Base-by-base conservation (phyloP, 129 eudicot species). In the Calendula officinalis region DNA sequence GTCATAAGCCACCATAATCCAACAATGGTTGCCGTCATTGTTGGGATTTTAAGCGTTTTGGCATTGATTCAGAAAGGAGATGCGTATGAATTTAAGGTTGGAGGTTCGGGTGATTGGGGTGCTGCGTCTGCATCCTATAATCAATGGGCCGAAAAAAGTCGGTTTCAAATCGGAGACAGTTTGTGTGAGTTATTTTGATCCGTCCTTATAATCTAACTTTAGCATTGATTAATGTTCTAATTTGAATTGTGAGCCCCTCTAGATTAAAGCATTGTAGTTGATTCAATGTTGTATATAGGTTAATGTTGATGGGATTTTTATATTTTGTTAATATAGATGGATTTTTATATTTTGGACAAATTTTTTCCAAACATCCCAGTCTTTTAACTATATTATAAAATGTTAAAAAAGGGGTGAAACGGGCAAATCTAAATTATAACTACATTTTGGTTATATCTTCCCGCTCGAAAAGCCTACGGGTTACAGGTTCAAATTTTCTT, bases 61-160 rank as follows among this genome's bases (percentile, higher is more conserved):
- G 17, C 77, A 66, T 38, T 84, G 79, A 44, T 69, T 54, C 91
- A 64, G 36, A 75, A 57, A 2, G 77, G 76, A 4, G 49, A 63
- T 48, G 95, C 81, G 3, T 72, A 51, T 48, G 76, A 84, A 33
- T 90, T 86, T 73, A 83, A 48, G 66, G 88, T 90, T 4, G 91
- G 95, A 42, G 89, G 89, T 38, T 46, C 79, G 5, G 82, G 70
- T 0, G 87, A 78, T 6, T 86, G 97, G 97, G 42, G 80, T 43
- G 47, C 65, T 44, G 75, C 86, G 8, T 11, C 71, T 49, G 17
- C 74, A 37, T 49, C 63, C 54, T 79, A 66, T 53, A 81, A 79
- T 81, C 82, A 83, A 42, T 90, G 97, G 97, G 97, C 91, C 1
- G 83, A 86, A 65, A 73, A 62, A 7, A 75, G 34, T 42, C 70